Base-by-base conservation (phyloP, 495 filamentous ascomycete species). In the Acidomyces sp. region DNA sequence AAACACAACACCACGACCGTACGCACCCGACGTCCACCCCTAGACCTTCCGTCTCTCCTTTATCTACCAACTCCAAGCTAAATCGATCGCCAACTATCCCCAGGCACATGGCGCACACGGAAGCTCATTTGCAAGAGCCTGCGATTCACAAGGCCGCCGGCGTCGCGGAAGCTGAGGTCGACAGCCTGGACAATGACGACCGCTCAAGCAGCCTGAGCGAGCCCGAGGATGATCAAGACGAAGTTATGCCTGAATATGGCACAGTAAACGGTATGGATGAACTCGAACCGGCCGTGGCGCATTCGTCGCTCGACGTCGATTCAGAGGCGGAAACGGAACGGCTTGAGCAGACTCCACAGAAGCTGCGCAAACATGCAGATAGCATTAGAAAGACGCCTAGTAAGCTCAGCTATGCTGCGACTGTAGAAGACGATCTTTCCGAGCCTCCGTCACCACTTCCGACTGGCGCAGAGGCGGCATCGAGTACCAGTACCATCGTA, bases 261-360 rank as follows among this genome's bases (percentile, higher is more conserved):
- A 47, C 69, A 72, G 40, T 70, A 69, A 19, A 30, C 7, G 29
- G 26, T 45, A 32, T 58, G 48, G 64, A 41, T 26, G 44, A 53
- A 6, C 56, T 67, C 6, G 23, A 30, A 31, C n/a, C 37, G 37
- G 21, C 18, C 4, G 35, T 22, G 18, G 41, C 46, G 35, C 27
- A 38, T 13, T 16, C n/a, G 19, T 34, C 31, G 25, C 20, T 41
- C 39, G 77, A 79, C 42, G 80, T 80, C 50, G 88, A 96, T 62
- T 93, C 90, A n/a, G 90, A 97, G 61, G 90, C 92, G 20, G 90
- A 95, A 64, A 97, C 90, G 6, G 92, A 96, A 63, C 76, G 92
- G 37, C 70, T 96, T 51, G 88, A 92, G 49, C 76, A 82, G 55
- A 87, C 88, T n/a, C 92, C 90, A 16, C 75, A 81, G 41, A 85